Evolutionary conservation across 1,284 basidiomycete genomes (phyloP).

Genomic region (Trichosporon inkin): DNA sequence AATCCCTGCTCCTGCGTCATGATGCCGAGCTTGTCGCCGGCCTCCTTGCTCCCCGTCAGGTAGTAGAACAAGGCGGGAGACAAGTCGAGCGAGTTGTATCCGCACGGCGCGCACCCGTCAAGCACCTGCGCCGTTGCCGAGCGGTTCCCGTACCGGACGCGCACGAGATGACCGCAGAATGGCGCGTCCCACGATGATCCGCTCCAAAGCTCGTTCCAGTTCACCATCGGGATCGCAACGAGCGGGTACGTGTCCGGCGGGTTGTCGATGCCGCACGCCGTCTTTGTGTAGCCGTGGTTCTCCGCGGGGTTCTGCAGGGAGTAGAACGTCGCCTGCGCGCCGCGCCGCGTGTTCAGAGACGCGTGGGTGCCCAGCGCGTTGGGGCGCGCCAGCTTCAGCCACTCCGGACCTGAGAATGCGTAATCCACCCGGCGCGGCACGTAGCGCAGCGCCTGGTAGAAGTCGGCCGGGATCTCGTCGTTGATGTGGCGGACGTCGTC

Average conservation of each 20-base stretch:
- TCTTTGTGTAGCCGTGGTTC: slow-evolving; percentile 12
- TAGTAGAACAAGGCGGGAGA: not conserved
- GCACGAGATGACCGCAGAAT: slow-evolving; percentile 4
- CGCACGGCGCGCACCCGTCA: not conserved
- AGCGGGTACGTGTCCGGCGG: slow-evolving; percentile 6
- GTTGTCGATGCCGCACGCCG: slow-evolving; percentile 3
- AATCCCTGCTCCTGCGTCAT: not conserved
- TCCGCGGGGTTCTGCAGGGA: slow-evolving; percentile 9
- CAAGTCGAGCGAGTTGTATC: slow-evolving; percentile 4
- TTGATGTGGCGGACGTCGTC: slow-evolving; percentile 2
- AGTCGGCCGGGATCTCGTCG: slow-evolving; percentile 1
- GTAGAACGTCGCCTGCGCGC: slow-evolving; percentile 9
- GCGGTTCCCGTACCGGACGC: slow-evolving; percentile 1
- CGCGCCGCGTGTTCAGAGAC: not conserved
- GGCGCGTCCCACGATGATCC: not conserved
- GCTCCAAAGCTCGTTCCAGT: slow-evolving; percentile 2
- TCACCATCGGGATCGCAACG: slow-evolving; percentile 1
- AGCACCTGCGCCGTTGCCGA: not conserved
- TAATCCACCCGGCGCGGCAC: not conserved
- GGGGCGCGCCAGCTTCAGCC: not conserved
- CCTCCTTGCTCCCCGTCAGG: not conserved
- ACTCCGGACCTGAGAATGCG: not conserved
- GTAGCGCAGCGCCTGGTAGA: not conserved
- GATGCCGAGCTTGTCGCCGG: not conserved
- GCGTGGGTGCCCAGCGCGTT: not conserved